A percentile compares a stretch with the other conserved stretches of the same genome.
These are phyloP conservation scores for Globisporangium echinulatum DNA, from an alignment of 352 stramenopile species.

Conservation along the genomic window DNA sequence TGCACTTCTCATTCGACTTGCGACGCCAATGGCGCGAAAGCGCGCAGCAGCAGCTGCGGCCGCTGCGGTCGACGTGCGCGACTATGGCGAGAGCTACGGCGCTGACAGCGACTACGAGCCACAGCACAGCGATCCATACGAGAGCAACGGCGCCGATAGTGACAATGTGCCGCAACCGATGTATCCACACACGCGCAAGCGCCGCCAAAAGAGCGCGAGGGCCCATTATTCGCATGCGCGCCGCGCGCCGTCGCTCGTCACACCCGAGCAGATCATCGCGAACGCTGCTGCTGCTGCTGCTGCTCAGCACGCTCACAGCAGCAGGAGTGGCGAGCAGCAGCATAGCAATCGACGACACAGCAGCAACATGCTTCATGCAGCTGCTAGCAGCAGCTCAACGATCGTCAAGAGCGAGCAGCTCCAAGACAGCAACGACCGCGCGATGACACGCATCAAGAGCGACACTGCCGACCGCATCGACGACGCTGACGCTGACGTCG, in stretches of 20 bases:
- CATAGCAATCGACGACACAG: background rate
- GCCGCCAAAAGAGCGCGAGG: background rate
- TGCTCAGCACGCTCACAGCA: too few species aligned
- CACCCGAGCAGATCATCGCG: background rate
- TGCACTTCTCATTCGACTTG: too few species aligned
- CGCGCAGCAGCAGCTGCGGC: too few species aligned
- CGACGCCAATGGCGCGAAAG: too few species aligned
- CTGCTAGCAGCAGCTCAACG: background rate
- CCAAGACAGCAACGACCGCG: constrained; percentile 3
- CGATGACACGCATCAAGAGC: constrained; percentile 22
- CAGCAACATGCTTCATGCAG: background rate
- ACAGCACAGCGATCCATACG: too few species aligned
- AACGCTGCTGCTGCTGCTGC: background rate
- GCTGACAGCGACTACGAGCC: too few species aligned
- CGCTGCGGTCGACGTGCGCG: too few species aligned
- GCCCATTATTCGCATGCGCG: background rate
- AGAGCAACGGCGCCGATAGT: too few species aligned
- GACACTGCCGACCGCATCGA: constrained; percentile 15
- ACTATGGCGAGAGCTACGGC: too few species aligned
- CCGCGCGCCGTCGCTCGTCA: background rate
- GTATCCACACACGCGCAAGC: too few species aligned
- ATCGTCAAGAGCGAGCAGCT: background rate
- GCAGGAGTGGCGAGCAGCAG: too few species aligned
- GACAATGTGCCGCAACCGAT: too few species aligned
- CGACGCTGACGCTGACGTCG: constrained; percentile 6